phyloP scores from a whole-genome alignment of 75 land plant genomes.

The Pseudotsuga menziesii region DNA sequence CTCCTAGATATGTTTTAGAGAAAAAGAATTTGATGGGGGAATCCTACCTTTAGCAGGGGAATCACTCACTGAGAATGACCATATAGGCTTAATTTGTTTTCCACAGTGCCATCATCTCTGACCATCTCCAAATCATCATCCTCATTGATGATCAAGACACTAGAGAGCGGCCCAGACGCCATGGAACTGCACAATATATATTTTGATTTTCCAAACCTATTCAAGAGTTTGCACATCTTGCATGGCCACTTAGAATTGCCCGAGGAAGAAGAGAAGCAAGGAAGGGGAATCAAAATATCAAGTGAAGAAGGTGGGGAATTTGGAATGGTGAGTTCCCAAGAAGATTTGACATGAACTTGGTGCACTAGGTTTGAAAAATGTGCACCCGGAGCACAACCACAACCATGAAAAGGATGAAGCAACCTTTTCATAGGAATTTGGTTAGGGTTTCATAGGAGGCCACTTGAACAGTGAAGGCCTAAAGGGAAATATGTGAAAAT shows the following conservation, averaged over 20 bases:
- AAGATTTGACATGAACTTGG: slow-evolving; percentile 43
- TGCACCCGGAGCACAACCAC: slow-evolving; percentile 57
- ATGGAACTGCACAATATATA: slow-evolving; percentile 58
- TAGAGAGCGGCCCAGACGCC: slow-evolving; percentile 9
- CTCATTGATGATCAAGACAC: not conserved
- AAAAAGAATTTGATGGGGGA: not conserved
- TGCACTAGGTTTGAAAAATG: slow-evolving; percentile 48
- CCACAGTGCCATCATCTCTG: slow-evolving; percentile 24
- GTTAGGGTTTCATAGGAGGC: too few species aligned
- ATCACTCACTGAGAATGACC: slow-evolving; percentile 12
- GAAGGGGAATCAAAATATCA: not conserved
- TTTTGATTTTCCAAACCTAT: slow-evolving; percentile 16
- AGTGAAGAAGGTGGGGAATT: not conserved
- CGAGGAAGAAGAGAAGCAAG: not conserved
- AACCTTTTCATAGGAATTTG: too few species aligned
- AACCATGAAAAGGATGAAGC: slow-evolving; percentile 25
- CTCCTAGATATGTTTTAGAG: not conserved
- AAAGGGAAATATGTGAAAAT: too few species aligned
- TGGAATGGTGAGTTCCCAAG: slow-evolving; percentile 5
- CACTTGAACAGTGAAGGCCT: too few species aligned
- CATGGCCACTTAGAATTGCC: slow-evolving; percentile 50
- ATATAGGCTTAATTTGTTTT: slow-evolving; percentile 47
- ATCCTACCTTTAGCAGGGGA: not conserved
- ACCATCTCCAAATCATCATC: not conserved
- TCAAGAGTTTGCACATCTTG: slow-evolving; percentile 64